Conservation (phyloP, 805 yeast species). For the Brettanomyces nanus region DNA sequence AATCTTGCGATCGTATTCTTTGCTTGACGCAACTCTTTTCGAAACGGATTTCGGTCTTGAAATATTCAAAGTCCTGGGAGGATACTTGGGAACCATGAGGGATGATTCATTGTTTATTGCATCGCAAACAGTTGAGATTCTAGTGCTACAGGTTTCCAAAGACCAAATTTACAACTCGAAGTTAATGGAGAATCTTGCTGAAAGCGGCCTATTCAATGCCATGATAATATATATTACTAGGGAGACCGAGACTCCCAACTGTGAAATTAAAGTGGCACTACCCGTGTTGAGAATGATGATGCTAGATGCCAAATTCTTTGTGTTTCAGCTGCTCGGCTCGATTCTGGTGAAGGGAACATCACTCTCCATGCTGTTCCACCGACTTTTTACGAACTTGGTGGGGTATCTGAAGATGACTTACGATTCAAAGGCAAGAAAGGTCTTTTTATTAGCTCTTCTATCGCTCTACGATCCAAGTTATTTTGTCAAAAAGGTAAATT, state of each 20-base stretch:
- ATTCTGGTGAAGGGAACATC: slow-evolving; percentile 20
- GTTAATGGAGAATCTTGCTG: slow-evolving; percentile 23
- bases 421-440: slow-evolving; percentile 69
- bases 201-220: slow-evolving; percentile 38
- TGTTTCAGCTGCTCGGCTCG: slow-evolving; percentile 10
- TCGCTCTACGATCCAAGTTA: slow-evolving; percentile 20
- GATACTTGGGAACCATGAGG: slow-evolving; percentile 51
- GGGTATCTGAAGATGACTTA: slow-evolving; percentile 41
- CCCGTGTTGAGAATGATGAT: slow-evolving; percentile 33
- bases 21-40: slow-evolving; percentile 38
- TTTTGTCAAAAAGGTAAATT: slow-evolving; percentile 2
- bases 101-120: slow-evolving; percentile 61
- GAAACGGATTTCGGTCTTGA: slow-evolving; percentile 29
- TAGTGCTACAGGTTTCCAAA: slow-evolving; percentile 27
- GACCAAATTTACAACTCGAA: slow-evolving; percentile 8
- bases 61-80: slow-evolving; percentile 41
- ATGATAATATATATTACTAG: slow-evolving; percentile 34
- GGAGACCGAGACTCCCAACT: slow-evolving; percentile 35
- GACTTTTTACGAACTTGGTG: slow-evolving; percentile 19
- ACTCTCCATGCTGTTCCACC: slow-evolving; percentile 11
- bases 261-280: slow-evolving; percentile 31
- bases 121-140: slow-evolving; percentile 44
- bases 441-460: slow-evolving; percentile 22
- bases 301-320: slow-evolving; percentile 27
- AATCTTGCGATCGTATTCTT: slow-evolving; percentile 53